Evolutionary conservation across 257 asterid genomes (phyloP).

Genomic region (Fraxinus pennsylvanica): DNA sequence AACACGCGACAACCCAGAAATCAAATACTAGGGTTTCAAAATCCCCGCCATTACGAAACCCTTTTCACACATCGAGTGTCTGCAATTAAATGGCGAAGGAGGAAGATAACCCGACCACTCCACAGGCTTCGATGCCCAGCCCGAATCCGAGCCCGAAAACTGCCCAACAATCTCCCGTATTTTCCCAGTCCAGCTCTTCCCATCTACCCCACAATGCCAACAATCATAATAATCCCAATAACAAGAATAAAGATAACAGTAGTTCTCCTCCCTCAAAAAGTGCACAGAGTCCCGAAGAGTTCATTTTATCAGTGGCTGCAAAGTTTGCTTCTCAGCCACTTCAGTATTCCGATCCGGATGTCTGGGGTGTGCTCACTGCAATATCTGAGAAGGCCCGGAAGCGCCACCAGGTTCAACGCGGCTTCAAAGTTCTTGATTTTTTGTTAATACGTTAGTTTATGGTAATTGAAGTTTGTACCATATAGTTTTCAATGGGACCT

Average conservation of each 20-base stretch:
- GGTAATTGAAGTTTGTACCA: neutral
- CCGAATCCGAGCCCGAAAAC: conserved; percentile 25
- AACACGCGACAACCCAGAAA: conserved; percentile 27
- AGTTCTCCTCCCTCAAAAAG: conserved; percentile 34
- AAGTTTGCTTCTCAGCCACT: conserved; percentile 81
- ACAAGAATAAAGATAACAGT: conserved; percentile 12
- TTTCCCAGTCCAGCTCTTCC: conserved; percentile 24
- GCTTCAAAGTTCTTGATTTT: neutral
- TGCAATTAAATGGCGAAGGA: conserved; percentile 45
- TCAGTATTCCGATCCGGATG: conserved; percentile 72
- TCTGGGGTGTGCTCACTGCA: conserved; percentile 98
- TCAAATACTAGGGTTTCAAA: conserved; percentile 56
- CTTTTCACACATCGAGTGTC: conserved; percentile 23
- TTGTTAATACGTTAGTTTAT: neutral
- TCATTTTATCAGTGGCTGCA: conserved; percentile 61
- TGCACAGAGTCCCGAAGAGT: conserved; percentile 44
- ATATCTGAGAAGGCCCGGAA: conserved; percentile 86
- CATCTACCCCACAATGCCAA: conserved; percentile 21
- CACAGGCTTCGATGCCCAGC: conserved; percentile 35
- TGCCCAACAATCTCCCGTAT: conserved; percentile 27
- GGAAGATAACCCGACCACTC: conserved; percentile 37
- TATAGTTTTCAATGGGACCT: neutral
- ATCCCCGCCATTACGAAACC: conserved; percentile 51
- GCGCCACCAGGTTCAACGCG: conserved; percentile 66
- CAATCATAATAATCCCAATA: conserved; percentile 9